phyloP scores from a whole-genome alignment of 495 filamentous ascomycete species.

The Beverwykella pulmonaria region DNA sequence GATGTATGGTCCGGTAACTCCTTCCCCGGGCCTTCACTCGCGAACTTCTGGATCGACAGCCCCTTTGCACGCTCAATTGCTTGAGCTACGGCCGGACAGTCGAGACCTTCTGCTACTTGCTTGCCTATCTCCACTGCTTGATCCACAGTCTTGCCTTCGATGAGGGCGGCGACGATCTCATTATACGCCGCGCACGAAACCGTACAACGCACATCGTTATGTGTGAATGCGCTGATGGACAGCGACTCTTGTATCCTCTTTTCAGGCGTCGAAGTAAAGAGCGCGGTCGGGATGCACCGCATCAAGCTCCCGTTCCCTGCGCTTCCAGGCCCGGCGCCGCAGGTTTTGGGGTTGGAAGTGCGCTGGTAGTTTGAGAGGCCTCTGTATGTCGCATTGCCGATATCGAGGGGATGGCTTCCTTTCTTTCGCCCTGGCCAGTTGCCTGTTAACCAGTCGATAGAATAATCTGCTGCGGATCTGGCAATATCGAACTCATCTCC shows the following conservation, averaged over 20 bases:
- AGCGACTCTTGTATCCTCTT: conserved; percentile 13
- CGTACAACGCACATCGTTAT: conserved; percentile 32
- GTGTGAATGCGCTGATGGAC: conserved; percentile 30
- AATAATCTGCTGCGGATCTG: conserved; percentile 24
- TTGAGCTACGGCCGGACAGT: conserved; percentile 8
- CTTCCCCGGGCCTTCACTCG: conserved; percentile 11
- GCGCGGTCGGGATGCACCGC: conserved; percentile 28
- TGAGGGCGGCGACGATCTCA: conserved; percentile 30
- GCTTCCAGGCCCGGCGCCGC: conserved; percentile 15
- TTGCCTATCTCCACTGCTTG: conserved; percentile 22
- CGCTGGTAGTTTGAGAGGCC: conserved; percentile 16
- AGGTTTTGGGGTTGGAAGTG: background rate
- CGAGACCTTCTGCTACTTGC: conserved; percentile 7
- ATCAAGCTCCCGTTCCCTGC: conserved; percentile 38
- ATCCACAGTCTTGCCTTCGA: conserved; percentile 2
- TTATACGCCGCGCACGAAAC: conserved; percentile 30
- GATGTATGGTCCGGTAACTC: conserved; percentile 1
- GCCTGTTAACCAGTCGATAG: conserved; percentile 19
- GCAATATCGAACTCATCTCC: conserved; percentile 16
- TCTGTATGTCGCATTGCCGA: conserved; percentile 20
- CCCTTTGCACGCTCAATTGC: conserved; percentile 6
- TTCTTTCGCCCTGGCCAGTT: conserved; percentile 28
- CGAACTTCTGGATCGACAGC: conserved; percentile 4
- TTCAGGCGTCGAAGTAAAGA: conserved; percentile 12
- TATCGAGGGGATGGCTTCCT: conserved; percentile 19